Conservation (phyloP, 2,329 filamentous ascomycete species). For the Botrytis tulipae region DNA sequence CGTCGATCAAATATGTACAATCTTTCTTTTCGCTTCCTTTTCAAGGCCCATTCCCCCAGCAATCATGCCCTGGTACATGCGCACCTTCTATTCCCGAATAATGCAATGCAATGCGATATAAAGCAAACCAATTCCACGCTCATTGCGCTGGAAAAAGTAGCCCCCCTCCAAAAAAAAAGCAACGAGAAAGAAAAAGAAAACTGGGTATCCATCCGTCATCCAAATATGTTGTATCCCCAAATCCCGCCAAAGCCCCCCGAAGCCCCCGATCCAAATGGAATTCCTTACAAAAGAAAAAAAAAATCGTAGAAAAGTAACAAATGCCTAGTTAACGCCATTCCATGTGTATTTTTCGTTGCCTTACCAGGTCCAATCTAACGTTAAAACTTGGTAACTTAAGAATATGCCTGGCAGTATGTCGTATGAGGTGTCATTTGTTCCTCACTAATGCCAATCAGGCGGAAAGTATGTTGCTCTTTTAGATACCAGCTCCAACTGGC, state of each 20-base stretch:
- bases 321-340: neutral
- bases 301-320: neutral
- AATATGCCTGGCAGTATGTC: neutral
- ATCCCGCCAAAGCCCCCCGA: neutral
- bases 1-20: constrained; percentile 3
- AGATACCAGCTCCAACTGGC: constrained; percentile 7
- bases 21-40: neutral
- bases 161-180: neutral
- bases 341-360: constrained; percentile 14
- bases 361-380: constrained; percentile 4
- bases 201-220: constrained; percentile 17
- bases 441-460: neutral
- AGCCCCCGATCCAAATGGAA: neutral
- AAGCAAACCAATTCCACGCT: constrained; percentile 4
- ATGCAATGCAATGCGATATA: constrained; percentile 2
- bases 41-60: neutral
- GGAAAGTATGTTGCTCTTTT: neutral
- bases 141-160: neutral
- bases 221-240: constrained; percentile 3
- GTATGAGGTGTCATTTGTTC: neutral
- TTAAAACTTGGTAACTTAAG: neutral
- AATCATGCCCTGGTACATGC: neutral
- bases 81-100: constrained; percentile 11
- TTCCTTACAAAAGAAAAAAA: neutral
- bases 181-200: neutral